Conservation (phyloP, 2,329 filamentous ascomycete genomes). For the Chaetothyriales sp. region DNA sequence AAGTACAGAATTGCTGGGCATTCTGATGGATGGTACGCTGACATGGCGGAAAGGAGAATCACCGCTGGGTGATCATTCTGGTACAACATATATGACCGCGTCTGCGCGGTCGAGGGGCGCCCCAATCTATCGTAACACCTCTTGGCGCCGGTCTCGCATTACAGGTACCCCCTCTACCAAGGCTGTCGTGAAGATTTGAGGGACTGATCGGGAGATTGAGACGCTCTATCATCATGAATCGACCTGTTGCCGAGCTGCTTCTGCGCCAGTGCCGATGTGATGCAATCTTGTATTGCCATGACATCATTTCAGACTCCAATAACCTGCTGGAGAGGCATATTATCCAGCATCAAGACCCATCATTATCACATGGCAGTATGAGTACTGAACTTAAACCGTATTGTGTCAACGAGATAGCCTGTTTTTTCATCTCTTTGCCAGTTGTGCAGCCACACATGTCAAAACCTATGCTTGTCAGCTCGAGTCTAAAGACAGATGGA, state of each 20-base stretch:
- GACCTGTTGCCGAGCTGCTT: not conserved
- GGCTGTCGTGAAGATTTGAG: not conserved
- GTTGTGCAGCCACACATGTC: not conserved
- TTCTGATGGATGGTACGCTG: not conserved
- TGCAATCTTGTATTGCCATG: not conserved
- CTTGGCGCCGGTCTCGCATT: not conserved
- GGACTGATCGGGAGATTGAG: not conserved
- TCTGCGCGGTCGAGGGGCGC: not conserved
- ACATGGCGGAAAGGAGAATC: not conserved
- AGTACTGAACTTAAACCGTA: not conserved
- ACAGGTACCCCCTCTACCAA: not conserved
- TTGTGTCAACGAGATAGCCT: not conserved
- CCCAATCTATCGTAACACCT: not conserved
- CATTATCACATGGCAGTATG: not conserved
- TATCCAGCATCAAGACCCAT: not conserved
- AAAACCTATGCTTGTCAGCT: not conserved
- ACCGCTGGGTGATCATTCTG: not conserved
- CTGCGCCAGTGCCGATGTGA: not conserved
- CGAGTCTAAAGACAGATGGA: not conserved
- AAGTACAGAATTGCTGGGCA: not conserved
- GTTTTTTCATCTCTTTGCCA: not conserved
- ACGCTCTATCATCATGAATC: not conserved
- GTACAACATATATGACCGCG: not conserved
- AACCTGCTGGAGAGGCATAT: not conserved
- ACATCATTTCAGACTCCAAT: not conserved